Conservation (phyloP, 768 basidiomycete species). For the Kwoniella sp. region DNA sequence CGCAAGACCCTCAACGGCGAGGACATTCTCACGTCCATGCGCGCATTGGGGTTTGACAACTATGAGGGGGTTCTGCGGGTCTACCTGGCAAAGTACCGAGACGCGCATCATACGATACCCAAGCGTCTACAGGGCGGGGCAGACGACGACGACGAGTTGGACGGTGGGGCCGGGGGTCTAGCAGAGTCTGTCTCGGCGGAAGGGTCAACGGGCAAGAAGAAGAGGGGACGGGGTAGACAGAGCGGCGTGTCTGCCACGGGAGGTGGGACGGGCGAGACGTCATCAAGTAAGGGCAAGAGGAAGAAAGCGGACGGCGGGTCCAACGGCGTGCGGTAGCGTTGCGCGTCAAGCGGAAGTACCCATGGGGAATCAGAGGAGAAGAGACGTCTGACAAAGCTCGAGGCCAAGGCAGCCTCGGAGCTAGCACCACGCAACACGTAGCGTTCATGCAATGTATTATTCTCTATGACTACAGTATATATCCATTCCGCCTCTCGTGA, state of each 20-base stretch:
- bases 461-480: background rate
- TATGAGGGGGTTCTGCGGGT: conserved; percentile 90
- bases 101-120: conserved; percentile 48
- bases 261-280: too few relatives aligned
- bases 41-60: conserved; percentile 85
- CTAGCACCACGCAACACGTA: too few relatives aligned
- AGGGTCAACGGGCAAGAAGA: background rate
- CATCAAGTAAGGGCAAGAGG: conserved; percentile 14
- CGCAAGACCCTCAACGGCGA: conserved; percentile 97
- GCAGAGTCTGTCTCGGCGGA: background rate
- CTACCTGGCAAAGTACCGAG: conserved; percentile 81
- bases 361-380: too few relatives aligned
- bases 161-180: background rate
- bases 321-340: background rate
- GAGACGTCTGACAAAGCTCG: too few relatives aligned
- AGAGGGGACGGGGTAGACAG: conserved; percentile 11
- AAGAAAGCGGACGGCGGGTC: conserved; percentile 5
- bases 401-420: too few relatives aligned
- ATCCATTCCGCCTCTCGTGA: background rate
- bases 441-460: background rate
- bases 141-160: background rate
- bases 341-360: too few relatives aligned
- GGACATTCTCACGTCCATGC: conserved; percentile 94
- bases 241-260: background rate
- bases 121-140: background rate